Evolutionary conservation across 306 rosid species (phyloP), one percentile per base, ranked within the genome.

Genomic region (Malus sylvestris): DNA sequence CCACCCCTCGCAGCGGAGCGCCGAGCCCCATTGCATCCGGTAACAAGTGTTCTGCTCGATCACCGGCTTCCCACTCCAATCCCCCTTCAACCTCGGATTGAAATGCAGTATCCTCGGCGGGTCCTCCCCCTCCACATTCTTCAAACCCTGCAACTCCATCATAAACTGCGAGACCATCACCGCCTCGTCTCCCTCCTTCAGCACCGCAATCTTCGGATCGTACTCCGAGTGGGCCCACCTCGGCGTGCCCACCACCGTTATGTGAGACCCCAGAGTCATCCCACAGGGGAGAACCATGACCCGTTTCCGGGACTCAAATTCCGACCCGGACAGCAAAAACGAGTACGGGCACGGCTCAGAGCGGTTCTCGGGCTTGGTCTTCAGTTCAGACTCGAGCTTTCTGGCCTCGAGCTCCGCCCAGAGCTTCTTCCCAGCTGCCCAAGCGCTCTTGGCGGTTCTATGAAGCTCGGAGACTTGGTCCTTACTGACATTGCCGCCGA

Each of bases 11-110:
- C 99, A 95, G 73, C 99, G 85, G 23, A 89, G 81, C 16, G 97
- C 87, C 67, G 91, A 40, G 55, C 97, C 97, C 99, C 97, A 95
- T 73, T 92, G 99, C 99, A 90, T 92, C 85, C 97, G 82, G 67
- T 90, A 95, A 79, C 97, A 95, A 6, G 97, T 92, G 80, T 95
- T 95, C 84, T 88, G 92, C 74, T 95, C 97, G 67, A 95, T 90
- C 40, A 92, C 97, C 0, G 99, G 97, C 71, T 72, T 90, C 45
- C 89, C 88, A 77, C 99, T 95, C 99, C 97, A 92, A 81, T 95
- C 97, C 79, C 97, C 99, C 73, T 86, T 90, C 85, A 95, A 57
- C 86, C 99, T 92, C 42, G 99, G 99, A 79, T 95, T 95, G 75
- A 95, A 92, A 87, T 95, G 99, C 84, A 90, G 82, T 58, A 92